These are phyloP conservation scores for Plasmodium coatneyi DNA, from an alignment of 169 alveolate genomes.

Conservation along the genomic window DNA sequence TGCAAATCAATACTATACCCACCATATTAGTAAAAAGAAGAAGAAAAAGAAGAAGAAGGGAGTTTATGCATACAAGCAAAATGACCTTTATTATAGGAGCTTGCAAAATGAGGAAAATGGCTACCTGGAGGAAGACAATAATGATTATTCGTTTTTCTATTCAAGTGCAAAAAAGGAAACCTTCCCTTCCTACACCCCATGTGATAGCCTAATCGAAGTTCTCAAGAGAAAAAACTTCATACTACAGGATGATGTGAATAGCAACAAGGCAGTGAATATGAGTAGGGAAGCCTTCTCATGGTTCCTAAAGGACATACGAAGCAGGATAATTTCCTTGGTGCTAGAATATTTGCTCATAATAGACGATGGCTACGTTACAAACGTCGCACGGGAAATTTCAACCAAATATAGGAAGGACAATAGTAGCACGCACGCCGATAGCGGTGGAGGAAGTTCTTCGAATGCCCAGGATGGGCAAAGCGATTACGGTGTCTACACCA, in stretches of 20 bases:
- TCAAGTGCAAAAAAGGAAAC: conserved; percentile 28
- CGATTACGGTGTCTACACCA: background rate
- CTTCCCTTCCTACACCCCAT: conserved; percentile 6
- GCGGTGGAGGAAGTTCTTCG: background rate
- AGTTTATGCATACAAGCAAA: conserved; percentile 65
- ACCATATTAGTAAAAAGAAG: background rate
- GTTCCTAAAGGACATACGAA: conserved; percentile 85
- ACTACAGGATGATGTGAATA: conserved; percentile 42
- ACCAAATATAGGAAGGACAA: conserved; percentile 12
- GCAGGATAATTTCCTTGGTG: conserved; percentile 83
- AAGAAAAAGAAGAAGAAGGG: conserved; percentile 42
- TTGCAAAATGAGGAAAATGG: conserved; percentile 45
- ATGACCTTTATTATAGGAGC: conserved; percentile 65
- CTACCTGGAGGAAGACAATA: conserved; percentile 63
- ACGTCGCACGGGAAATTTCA: conserved; percentile 31
- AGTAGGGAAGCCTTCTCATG: conserved; percentile 87
- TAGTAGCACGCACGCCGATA: background rate
- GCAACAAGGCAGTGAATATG: conserved; percentile 79
- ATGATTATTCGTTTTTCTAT: conserved; percentile 27
- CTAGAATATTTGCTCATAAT: conserved; percentile 79
- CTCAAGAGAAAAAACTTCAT: conserved; percentile 50
- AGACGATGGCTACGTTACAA: conserved; percentile 81
- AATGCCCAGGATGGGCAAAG: background rate
- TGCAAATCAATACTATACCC: background rate
- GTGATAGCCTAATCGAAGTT: conserved; percentile 61